Base-by-base conservation (phyloP, 176 grass and related monocot species). In the Cocos nucifera region DNA sequence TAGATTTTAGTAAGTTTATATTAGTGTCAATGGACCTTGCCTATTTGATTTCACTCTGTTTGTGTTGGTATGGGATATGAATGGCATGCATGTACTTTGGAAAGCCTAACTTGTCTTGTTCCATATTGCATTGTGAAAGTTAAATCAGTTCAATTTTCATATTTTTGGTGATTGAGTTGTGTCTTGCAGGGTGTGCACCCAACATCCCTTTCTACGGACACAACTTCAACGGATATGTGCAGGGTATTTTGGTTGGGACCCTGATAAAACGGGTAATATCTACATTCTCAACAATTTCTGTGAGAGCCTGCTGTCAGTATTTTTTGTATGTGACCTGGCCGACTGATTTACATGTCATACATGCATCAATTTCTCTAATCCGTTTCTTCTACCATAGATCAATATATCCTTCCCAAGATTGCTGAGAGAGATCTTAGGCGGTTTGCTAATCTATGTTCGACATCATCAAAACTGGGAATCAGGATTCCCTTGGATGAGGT, bases 371-470 rank as follows among this genome's bases (percentile, higher is more conserved):
- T 65, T 16, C 4, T 6, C 17, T 21, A 71, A 50, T 51, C 18
- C 4, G 56, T 19, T 19, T 28, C 49, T 63, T 67, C 62, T 81
- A 59, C 29, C 80, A 56, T 70, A 96, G 83, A 96, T 75, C 71
- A 87, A 67, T 96, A 96, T 87, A 87, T 90, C 69, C 81, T 95
- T 69, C 86, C 91, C 7, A 95, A 95, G 71, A 82, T 95, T 58
- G 86, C 91, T 67, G 91, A 90, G 77, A 95, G 91, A 84, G 83
- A 95, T 77, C 91, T 95, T 70, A 71, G 91, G 61, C 85, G 75
- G 49, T 95, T 87, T 79, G 63, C 74, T 30, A 87, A 87, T 76
- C 74, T 95, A 57, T 82, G 68, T 59, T 66, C 72, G 1, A 71
- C 72, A 4, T 85, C 80, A 71, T 87, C 83, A 69, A 79, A 59